A percentile compares a stretch with the other conserved stretches of the same genome.
Evolutionary conservation across 2,329 filamentous ascomycete species (phyloP).

Genomic region (Cercospora brassicicola): DNA sequence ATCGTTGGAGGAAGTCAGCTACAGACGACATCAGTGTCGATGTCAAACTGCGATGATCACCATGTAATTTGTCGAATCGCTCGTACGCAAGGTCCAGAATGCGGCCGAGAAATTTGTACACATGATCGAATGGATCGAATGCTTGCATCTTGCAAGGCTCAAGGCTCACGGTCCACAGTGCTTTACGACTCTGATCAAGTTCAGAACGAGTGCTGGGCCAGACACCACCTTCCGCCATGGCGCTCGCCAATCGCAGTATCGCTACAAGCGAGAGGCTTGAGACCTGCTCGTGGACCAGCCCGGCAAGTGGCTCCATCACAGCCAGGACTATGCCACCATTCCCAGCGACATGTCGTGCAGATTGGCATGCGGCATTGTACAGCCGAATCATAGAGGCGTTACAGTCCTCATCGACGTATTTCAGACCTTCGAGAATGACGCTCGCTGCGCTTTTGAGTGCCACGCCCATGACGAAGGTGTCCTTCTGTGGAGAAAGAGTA

Average conservation of each 20-base stretch:
- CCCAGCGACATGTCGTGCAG: conserved; percentile 63
- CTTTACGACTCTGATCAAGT: conserved; percentile 64
- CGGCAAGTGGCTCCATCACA: conserved; percentile 59
- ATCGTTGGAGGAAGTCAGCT: conserved; percentile 39
- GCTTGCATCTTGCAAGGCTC: conserved; percentile 39
- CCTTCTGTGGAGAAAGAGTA: conserved; percentile 15
- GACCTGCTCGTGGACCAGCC: conserved; percentile 20
- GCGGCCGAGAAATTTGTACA: conserved; percentile 62
- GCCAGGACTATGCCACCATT: conserved; percentile 66
- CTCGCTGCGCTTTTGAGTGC: conserved; percentile 66
- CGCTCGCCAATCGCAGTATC: conserved; percentile 20
- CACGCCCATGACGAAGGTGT: conserved; percentile 22
- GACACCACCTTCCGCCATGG: conserved; percentile 29
- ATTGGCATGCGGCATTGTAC: conserved; percentile 43
- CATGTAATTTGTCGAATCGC: not conserved
- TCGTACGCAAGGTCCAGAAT: conserved; percentile 48
- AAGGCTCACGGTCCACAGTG: conserved; percentile 62
- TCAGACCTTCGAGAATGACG: conserved; percentile 64
- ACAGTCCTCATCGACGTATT: conserved; percentile 16
- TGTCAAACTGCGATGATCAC: not conserved
- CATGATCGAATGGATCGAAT: conserved; percentile 62
- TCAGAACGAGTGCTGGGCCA: conserved; percentile 62
- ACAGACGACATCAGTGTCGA: conserved; percentile 4
- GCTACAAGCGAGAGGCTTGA: conserved; percentile 13
- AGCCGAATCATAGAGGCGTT: conserved; percentile 20